Base-by-base conservation (phyloP, 2,329 filamentous ascomycete genomes). In the Ilyonectria destructans region DNA sequence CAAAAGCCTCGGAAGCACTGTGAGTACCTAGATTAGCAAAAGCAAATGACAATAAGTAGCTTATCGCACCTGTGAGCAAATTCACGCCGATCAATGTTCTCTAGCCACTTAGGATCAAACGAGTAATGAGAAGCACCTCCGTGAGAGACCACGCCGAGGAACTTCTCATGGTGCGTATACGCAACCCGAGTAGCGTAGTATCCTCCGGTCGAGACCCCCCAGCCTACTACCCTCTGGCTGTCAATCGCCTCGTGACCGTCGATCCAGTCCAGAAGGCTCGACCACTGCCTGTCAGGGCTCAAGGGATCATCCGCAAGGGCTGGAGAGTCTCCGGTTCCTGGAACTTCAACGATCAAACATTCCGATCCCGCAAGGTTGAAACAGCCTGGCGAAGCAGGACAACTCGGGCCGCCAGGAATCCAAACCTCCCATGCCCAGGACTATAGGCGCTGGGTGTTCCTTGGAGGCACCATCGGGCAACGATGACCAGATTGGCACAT, bases 121-220 rank as follows among this genome's bases (percentile, higher is more conserved):
- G 88, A 89, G 72, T 87, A 82, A 77, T 90, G 88, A 13, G 83
- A 85, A 0, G 87, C 87, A 3, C 87, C 87, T 0, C 88, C 88
- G 72, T 90, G 88, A 15, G 89, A 90, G 21, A 93, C 83, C 23
- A 80, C 80, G 0, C 90, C 91, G 0, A 80, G 78, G 21, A 93
- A 79, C 10, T 81, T 79, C 1, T 82, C 77, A 19, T 82, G 80
- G 77, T 93, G 91, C n/a, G 90, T 92, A 78, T 92, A 89, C 51
- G 91, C 90, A n/a, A 89, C 84, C 19, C 91, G 86, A 43, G 90
- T 84, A 21, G 91, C 90, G 79, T 93, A 92, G 83, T 92, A 92
- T 0, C 91, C 91, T 33, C 91, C 91, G 0, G 87, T 85, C 70
- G 88, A 90, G 37, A 93, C 80, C 0, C 91, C 91, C 90, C 91